Conservation (phyloP, 2,329 filamentous ascomycete genomes). For the Aspergillus ruber region DNA sequence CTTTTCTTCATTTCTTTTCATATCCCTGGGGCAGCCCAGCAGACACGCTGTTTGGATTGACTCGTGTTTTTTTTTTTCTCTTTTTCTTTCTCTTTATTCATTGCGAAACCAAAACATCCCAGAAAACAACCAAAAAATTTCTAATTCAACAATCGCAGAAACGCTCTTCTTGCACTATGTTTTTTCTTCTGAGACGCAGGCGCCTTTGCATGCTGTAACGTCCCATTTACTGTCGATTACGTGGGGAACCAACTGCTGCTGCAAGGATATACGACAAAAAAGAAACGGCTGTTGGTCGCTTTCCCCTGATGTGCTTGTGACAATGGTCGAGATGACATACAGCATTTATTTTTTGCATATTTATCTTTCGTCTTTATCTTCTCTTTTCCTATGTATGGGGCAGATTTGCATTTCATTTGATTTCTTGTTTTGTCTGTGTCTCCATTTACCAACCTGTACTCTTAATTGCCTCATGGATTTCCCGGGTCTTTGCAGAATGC, state of each 20-base stretch:
- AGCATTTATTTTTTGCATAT: conserved; percentile 30
- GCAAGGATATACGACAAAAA: conserved; percentile 31
- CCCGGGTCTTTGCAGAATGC: conserved; percentile 4
- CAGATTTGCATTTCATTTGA: conserved; percentile 9
- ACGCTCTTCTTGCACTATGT: background rate
- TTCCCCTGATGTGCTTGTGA: conserved; percentile 17
- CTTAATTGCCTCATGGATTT: conserved; percentile 7
- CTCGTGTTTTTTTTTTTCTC: conserved; percentile 19
- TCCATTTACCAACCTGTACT: conserved; percentile 8
- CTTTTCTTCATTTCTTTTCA: conserved; percentile 14
- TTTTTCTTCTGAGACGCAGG: conserved; percentile 12
- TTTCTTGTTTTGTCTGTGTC: conserved; percentile 8
- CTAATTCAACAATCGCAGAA: conserved; percentile 5
- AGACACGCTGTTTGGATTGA: conserved; percentile 26
- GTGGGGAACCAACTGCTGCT: conserved; percentile 16
- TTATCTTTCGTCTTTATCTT: conserved; percentile 13
- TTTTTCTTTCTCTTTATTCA: conserved; percentile 20
- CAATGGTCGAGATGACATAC: conserved; percentile 29
- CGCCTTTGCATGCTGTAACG: conserved; percentile 20
- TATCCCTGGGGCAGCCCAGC: conserved; percentile 31
- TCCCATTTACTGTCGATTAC: conserved; percentile 11
- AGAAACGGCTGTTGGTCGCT: conserved; percentile 7
- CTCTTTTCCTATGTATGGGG: conserved; percentile 24
- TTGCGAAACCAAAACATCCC: conserved; percentile 15
- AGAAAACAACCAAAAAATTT: conserved; percentile 22